phyloP scores from a whole-genome alignment of 2,329 filamentous ascomycete species.

The Fusarium oligoseptatum region DNA sequence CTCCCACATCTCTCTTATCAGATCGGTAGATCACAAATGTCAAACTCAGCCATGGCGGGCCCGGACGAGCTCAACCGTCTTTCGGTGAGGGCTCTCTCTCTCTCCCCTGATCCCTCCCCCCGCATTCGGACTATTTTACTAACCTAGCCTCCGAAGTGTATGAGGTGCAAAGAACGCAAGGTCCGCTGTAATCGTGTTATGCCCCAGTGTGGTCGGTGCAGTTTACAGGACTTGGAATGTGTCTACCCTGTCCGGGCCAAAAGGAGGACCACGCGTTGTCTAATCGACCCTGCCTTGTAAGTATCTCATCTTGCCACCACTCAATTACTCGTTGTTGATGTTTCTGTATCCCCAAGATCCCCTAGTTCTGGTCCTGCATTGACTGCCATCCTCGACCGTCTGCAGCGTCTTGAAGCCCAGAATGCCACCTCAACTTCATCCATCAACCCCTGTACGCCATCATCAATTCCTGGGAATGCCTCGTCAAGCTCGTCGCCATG shows the following conservation, averaged over 20 bases:
- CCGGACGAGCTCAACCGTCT: constrained; percentile 43
- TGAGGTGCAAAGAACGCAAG: constrained; percentile 47
- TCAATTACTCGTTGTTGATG: constrained; percentile 8
- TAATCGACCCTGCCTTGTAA: constrained; percentile 36
- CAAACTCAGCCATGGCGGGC: constrained; percentile 8
- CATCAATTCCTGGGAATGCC: constrained; percentile 23
- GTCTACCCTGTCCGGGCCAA: constrained; percentile 47
- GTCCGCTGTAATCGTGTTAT: constrained; percentile 49
- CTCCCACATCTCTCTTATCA: neutral
- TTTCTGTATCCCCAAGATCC: constrained; percentile 18
- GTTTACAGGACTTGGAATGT: constrained; percentile 44
- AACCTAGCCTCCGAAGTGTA: constrained; percentile 33
- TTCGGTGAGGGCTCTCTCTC: constrained; percentile 30
- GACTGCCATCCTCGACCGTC: constrained; percentile 46
- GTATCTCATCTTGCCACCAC: neutral
- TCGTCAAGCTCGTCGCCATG: constrained; percentile 30
- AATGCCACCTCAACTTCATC: constrained; percentile 5
- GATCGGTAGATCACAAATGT: constrained; percentile 17
- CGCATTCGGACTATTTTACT: constrained; percentile 2
- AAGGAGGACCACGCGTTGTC: constrained; percentile 37
- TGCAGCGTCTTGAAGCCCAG: constrained; percentile 48
- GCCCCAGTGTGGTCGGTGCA: constrained; percentile 47
- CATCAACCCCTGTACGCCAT: constrained; percentile 7
- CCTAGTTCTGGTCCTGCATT: constrained; percentile 34
- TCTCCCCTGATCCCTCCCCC: neutral